Conservation (phyloP, 2,329 filamentous ascomycete genomes). For the Grosmannia clavigera region DNA sequence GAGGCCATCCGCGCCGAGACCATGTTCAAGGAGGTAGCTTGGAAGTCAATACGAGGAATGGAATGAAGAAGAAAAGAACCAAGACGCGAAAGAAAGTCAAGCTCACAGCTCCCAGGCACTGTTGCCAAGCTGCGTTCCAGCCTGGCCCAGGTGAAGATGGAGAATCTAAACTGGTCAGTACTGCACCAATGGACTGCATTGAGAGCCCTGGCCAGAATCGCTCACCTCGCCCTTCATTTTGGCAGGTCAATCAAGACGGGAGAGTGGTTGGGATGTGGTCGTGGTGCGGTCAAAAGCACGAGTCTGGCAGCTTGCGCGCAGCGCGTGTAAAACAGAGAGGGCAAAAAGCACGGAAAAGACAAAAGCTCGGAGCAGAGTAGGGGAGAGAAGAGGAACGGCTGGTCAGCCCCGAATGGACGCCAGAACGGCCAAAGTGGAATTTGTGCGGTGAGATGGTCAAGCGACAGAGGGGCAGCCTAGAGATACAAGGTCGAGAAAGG, state of each 20-base stretch:
- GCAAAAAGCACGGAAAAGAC: neutral
- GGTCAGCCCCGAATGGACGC: neutral
- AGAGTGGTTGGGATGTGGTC: neutral
- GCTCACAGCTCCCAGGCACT: slow-evolving; percentile 65
- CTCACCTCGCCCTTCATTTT: slow-evolving; percentile 48
- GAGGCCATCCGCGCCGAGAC: slow-evolving; percentile 51
- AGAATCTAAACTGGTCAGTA: slow-evolving; percentile 33
- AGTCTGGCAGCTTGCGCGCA: slow-evolving; percentile 1
- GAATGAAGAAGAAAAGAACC: no score
- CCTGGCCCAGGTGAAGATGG: slow-evolving; percentile 54
- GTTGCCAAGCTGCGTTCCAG: slow-evolving; percentile 63
- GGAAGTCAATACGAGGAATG: slow-evolving; percentile 6
- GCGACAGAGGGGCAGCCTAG: slow-evolving; percentile 6
- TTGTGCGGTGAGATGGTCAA: slow-evolving; percentile 10
- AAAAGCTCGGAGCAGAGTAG: neutral
- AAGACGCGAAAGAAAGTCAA: no score
- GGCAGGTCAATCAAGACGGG: slow-evolving; percentile 4
- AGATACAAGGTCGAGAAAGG: neutral
- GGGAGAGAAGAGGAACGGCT: neutral
- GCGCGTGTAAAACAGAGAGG: neutral
- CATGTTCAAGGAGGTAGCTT: slow-evolving; percentile 63
- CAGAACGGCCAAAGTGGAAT: neutral
- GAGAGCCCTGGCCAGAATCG: neutral
- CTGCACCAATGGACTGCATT: neutral
- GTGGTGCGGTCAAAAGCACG: neutral